Evolutionary conservation across 495 filamentous ascomycete genomes (phyloP).

Genomic region (Talaromyces ruber): DNA sequence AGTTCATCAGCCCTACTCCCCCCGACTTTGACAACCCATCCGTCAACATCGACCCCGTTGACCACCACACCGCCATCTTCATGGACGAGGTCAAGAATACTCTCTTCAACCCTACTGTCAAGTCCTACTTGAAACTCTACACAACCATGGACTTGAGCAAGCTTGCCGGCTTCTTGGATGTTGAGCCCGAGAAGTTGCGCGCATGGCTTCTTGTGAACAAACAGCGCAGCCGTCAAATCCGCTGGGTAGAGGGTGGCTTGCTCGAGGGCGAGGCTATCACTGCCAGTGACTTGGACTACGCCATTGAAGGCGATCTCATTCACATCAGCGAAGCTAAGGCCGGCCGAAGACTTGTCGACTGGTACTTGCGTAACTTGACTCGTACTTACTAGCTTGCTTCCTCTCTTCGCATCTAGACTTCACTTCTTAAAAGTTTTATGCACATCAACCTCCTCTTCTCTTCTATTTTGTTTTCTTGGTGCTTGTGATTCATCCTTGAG

Average conservation of each 20-base stretch:
- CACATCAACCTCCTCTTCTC: constrained; percentile 10
- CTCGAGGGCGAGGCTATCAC: constrained; percentile 88
- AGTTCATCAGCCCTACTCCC: constrained; percentile 96
- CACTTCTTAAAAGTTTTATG: constrained; percentile 13
- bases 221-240: constrained; percentile 91
- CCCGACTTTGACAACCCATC: constrained; percentile 95
- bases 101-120: constrained; percentile 81
- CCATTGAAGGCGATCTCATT: constrained; percentile 92
- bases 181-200: constrained; percentile 84
- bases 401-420: constrained; percentile 8
- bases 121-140: constrained; percentile 97
- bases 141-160: constrained; percentile 99
- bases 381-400: constrained; percentile 62
- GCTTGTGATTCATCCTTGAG: constrained; percentile 14
- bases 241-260: constrained; percentile 85
- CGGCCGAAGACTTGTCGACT: constrained; percentile 91
- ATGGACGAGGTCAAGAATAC: constrained; percentile 99
- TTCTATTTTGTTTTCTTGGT: constrained; percentile 13
- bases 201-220: constrained; percentile 93
- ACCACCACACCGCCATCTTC: constrained; percentile 94
- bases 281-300: constrained; percentile 91
- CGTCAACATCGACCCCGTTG: constrained; percentile 89
- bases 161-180: constrained; percentile 91
- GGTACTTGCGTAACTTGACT: constrained; percentile 95
- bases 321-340: constrained; percentile 99